Evolutionary conservation across 1,284 basidiomycete species (phyloP).

Genomic region (Microbotryum violaceum): DNA sequence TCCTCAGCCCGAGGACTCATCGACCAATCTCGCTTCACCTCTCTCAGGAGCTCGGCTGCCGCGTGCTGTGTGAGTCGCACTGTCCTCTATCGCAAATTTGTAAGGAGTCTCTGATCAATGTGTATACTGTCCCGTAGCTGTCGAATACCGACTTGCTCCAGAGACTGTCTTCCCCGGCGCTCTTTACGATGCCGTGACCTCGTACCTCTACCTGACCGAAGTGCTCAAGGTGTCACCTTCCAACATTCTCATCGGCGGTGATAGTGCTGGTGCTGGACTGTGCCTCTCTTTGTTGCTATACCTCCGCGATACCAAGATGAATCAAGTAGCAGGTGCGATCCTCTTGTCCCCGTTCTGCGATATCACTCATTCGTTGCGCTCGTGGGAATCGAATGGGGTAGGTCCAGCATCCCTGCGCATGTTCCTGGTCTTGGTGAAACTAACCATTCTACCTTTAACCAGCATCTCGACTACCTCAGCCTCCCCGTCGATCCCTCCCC

Average conservation of each 20-base stretch:
- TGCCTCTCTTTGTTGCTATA: constrained; percentile 38
- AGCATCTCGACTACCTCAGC: constrained; percentile 17
- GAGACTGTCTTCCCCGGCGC: constrained; percentile 39
- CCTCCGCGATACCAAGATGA: constrained; percentile 37
- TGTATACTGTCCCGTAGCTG: background rate
- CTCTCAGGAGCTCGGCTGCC: constrained; percentile 8
- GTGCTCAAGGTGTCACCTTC: constrained; percentile 20
- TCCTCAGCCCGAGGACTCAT: constrained; percentile 19
- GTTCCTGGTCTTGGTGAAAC: background rate
- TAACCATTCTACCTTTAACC: background rate
- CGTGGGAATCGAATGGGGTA: constrained; percentile 17
- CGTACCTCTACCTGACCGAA: constrained; percentile 35
- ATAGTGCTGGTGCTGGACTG: constrained; percentile 42
- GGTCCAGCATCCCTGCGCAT: background rate
- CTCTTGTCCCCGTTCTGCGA: constrained; percentile 33
- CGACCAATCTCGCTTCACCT: constrained; percentile 9
- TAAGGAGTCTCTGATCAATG: too few species aligned
- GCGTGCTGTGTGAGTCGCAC: background rate
- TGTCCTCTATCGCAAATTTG: background rate
- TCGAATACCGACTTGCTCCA: constrained; percentile 32
- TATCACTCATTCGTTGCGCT: constrained; percentile 18
- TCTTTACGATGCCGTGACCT: constrained; percentile 42
- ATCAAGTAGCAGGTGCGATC: constrained; percentile 12
- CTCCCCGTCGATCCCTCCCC: background rate
- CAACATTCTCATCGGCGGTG: constrained; percentile 36